Base-by-base conservation (phyloP, 345 rosid species). In the Eucalyptus leucophloia region DNA sequence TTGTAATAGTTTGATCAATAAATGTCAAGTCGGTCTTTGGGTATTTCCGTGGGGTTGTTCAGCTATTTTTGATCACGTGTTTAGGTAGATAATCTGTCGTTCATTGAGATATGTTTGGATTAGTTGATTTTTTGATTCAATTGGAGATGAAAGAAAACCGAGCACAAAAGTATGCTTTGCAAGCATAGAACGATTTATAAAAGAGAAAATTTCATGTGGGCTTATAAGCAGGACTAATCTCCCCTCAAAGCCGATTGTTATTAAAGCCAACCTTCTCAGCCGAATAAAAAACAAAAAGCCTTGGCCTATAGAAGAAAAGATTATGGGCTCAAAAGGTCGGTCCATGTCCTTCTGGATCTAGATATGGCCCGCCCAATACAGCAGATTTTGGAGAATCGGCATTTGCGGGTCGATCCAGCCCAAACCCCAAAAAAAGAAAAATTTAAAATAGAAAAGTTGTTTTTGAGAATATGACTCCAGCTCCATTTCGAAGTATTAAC, bases 71-170 rank as follows among this genome's bases (percentile, higher is more conserved):
- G 44, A 72, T 34, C 11, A 2, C 0, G 7, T 19, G 82, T 72
- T 18, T 6, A 2, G 28, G 2, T 0, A 2, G 45, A 37, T 72
- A 9, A 6, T 77, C 15, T 6, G 3, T 12, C 15, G 83, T 37
- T 19, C 83, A 11, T 37, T 2, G 45, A 19, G 45, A 21, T 21
- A 5, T 37, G 15, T 37, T 21, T 19, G 44, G 28, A 72, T 37
- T 37, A 21, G 23, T 37, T 21, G 47, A 5, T 77, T 10, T 37
- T 37, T 34, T 5, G 7, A 34, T 69, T 69, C 13, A 0, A 69
- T 23, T 34, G 81, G 81, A 69, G 81, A 18, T 1, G 24, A 37
- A 72, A 72, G 45, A 72, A 9, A 72, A 37, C 8, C 15, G 0
- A 72, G 6, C 45, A 9, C 83, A 21, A 37, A 37, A 72, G 24